Base-by-base conservation (phyloP, 495 filamentous ascomycete species). In the Halenospora varia region DNA sequence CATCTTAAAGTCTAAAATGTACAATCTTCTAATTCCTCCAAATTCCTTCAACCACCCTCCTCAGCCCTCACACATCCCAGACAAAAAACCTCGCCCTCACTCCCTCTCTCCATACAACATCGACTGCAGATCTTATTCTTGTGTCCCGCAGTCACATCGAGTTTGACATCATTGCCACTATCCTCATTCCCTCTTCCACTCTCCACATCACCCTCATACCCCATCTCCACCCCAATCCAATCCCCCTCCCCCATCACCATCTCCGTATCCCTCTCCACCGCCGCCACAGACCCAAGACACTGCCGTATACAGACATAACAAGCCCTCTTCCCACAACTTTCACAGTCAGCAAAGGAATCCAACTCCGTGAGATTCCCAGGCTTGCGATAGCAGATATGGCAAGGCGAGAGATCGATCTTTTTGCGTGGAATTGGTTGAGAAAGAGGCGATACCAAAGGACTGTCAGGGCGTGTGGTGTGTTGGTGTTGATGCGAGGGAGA, bases 241-340 rank as follows among this genome's bases (percentile, higher is more conserved):
- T 2, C 35, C 17, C 25, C 25, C n/a, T 24, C 42, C 2, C 25
- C 25, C 41, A 20, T 19, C 17, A 20, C 6, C 24, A 25, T 49
- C 17, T 47, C 53, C n/a, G 25, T 26, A 13, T 46, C 46, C 6
- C 17, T 23, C 2, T 48, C 46, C 3, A 15, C 19, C 11, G n/a
- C 54, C 17, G 25, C 15, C 2, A 23, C 26, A 19, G n/a, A 40
- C 10, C 56, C 65, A 53, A 75, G 70, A 57, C 79, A 82, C 50
- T 77, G 70, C 40, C 79, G 69, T 17, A 82, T 68, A 66, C 78
- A 82, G 46, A 82, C 75, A 55, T 73, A 80, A 59, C 79, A 82
- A 15, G 75, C 74, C 26, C 79, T 66, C 35, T 75, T 53, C 15
- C 65, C 68, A 53, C 79, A 82, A 3, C 76, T 56, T 56, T 77